Evolutionary conservation across 163 green algal species (phyloP).

Genomic region (Scenedesmus sp.): DNA sequence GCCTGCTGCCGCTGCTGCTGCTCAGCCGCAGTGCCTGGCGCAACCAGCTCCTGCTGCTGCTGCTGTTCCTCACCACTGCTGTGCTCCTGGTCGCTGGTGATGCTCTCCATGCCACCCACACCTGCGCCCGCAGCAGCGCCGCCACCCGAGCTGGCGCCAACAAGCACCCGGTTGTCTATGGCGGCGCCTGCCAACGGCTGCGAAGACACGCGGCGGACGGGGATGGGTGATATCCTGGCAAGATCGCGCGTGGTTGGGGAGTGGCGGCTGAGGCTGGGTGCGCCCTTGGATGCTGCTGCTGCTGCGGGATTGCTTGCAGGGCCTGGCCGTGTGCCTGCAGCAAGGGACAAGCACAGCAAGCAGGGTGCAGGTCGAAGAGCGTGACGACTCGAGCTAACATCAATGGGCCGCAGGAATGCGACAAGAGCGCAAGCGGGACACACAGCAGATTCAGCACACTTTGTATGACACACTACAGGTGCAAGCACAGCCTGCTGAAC

Average conservation of each 20-base stretch:
- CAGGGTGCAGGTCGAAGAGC: no score
- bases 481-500: background rate
- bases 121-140: background rate
- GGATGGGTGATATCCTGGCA: background rate
- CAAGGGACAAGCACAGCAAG: background rate
- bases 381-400: background rate
- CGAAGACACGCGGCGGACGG: background rate
- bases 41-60: background rate
- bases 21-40: background rate
- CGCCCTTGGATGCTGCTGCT: background rate
- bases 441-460: background rate
- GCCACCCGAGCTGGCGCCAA: background rate
- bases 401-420: no score
- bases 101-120: background rate
- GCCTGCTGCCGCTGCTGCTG: background rate
- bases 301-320: background rate
- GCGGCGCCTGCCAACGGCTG: slow-evolving; percentile 15
- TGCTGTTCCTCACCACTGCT: background rate
- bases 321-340: background rate
- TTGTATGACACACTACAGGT: background rate
- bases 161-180: slow-evolving; percentile 20
- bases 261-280: background rate
- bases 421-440: background rate
- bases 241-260: slow-evolving; percentile 1
- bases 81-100: background rate